Evolutionary conservation across 768 basidiomycete genomes (phyloP), one percentile per base, ranked within the genome.

Genomic region (Imleria badia): DNA sequence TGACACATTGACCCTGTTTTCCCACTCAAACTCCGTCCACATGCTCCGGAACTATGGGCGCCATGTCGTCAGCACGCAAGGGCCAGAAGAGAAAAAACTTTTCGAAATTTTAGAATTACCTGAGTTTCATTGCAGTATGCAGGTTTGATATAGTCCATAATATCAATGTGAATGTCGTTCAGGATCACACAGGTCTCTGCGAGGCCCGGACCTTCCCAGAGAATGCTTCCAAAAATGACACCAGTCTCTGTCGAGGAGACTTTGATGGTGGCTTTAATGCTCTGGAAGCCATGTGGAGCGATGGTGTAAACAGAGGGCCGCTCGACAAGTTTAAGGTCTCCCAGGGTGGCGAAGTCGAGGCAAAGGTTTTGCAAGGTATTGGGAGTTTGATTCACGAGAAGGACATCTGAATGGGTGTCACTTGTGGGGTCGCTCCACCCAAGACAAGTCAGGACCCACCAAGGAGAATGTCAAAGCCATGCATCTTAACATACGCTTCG

Each of bases 11-110:
- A 98, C 96, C 63, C 95, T 83, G 75, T 99, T 99, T 80, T 99
- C 96, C 96, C 96, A 99, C 72, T 99, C 96, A 65, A 99, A 99
- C 72, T 98, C 97, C 26, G 95, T 99, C 96, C 96, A 97, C 94
- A 96, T 96, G 71, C 84, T 91, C 31, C 96, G 84, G 84, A 96
- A 96, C 89, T 95, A 36, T 29, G 31, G 30, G 29, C 39, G 22
- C 13, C 46, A 48, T 30, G 23, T 44, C n/a, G 43, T 66, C 38
- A 61, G 42, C 22, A 42, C 13, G 13, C n/a, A 6, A n/a, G 12
- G 30, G 29, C 5, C 7, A 43, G 17, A 29, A 3, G 20, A 19
- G n/a, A 52, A 55, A 17, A 33, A 26, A 43, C 20, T 13, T 39
- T 6, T n/a, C 31, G 22, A 33, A 3, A 5, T 17, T 26, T 5